phyloP scores from a whole-genome alignment of 495 filamentous ascomycete genomes.

The Penicillium bovifimosum region DNA sequence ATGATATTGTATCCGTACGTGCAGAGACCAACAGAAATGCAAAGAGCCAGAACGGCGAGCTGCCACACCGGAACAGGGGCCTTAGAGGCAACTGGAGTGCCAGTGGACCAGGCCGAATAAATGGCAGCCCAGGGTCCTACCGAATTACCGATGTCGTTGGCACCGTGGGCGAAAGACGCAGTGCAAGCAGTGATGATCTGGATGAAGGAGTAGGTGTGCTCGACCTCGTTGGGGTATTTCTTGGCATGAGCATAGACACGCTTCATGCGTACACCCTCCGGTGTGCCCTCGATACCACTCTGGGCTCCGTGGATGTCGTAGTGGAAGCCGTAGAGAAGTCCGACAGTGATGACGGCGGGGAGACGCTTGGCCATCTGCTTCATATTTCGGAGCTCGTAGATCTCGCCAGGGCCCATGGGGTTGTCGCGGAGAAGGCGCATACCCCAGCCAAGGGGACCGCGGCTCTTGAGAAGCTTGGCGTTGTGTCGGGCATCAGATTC shows the following conservation, averaged over 20 bases:
- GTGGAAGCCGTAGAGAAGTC: conserved; percentile 58
- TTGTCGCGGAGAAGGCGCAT: conserved; percentile 66
- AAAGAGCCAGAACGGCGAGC: conserved; percentile 47
- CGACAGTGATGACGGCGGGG: conserved; percentile 52
- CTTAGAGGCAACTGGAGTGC: conserved; percentile 41
- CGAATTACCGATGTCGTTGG: conserved; percentile 75
- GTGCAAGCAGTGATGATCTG: conserved; percentile 71
- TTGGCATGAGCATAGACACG: conserved; percentile 51
- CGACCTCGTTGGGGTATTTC: conserved; percentile 70
- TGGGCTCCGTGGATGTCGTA: conserved; percentile 71
- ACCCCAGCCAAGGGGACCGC: conserved; percentile 64
- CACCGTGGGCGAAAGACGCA: conserved; percentile 72
- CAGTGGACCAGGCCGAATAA: conserved; percentile 60
- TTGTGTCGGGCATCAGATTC: conserved; percentile 45
- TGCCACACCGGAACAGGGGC: conserved; percentile 56
- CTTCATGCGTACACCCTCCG: conserved; percentile 61
- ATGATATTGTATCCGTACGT: conserved; percentile 69
- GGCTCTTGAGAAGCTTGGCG: conserved; percentile 48
- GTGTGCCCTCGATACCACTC: conserved; percentile 56
- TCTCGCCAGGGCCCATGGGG: conserved; percentile 58
- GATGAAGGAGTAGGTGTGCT: conserved; percentile 70
- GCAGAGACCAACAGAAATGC: conserved; percentile 52
- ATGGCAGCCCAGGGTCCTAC: conserved; percentile 68
- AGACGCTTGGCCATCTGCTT: conserved; percentile 51
- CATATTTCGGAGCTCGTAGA: conserved; percentile 66